Conservation (phyloP, 768 basidiomycete genomes). For the Cystofilobasidium bisporidii region DNA sequence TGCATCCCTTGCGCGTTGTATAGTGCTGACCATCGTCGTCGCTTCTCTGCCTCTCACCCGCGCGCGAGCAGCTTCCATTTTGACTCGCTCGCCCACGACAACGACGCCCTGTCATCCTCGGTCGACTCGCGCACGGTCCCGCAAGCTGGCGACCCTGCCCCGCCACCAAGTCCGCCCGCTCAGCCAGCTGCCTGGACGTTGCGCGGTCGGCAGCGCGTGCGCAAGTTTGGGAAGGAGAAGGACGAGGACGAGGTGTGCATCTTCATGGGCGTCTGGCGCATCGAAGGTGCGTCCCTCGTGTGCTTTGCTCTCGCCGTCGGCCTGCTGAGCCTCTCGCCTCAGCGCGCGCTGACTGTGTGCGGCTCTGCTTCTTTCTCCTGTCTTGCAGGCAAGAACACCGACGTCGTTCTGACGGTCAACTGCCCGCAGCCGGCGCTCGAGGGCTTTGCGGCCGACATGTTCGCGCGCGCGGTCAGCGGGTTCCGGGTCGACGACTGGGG, state of each 20-base stretch:
- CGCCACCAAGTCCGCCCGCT: slow-evolving; percentile 34
- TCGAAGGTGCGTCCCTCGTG: slow-evolving; percentile 43
- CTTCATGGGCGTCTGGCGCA: slow-evolving; percentile 68
- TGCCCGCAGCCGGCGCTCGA: slow-evolving; percentile 50
- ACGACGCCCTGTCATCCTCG: slow-evolving; percentile 52
- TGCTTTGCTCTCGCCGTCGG: neutral
- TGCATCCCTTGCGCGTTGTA: neutral
- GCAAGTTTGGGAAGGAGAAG: slow-evolving; percentile 60
- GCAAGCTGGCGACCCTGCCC: slow-evolving; percentile 43
- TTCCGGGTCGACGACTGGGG: slow-evolving; percentile 23
- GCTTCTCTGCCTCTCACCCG: slow-evolving; percentile 1
- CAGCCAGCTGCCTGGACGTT: slow-evolving; percentile 50
- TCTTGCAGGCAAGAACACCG: slow-evolving; percentile 50
- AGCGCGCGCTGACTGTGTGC: neutral
- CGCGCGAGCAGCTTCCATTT: slow-evolving; percentile 69
- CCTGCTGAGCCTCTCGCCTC: neutral
- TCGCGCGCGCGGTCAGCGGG: slow-evolving; percentile 9
- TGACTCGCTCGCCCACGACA: slow-evolving; percentile 81
- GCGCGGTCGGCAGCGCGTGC: slow-evolving; percentile 58
- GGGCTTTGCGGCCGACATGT: slow-evolving; percentile 37
- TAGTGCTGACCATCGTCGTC: slow-evolving; percentile 20
- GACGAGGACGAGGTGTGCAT: slow-evolving; percentile 52
- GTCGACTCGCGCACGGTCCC: slow-evolving; percentile 6
- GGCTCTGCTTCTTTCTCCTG: neutral
- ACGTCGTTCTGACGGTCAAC: slow-evolving; percentile 78